Evolutionary conservation across 768 basidiomycete genomes (phyloP), one percentile per base, ranked within the genome.

Genomic region (Boletus pseudopeckii): DNA sequence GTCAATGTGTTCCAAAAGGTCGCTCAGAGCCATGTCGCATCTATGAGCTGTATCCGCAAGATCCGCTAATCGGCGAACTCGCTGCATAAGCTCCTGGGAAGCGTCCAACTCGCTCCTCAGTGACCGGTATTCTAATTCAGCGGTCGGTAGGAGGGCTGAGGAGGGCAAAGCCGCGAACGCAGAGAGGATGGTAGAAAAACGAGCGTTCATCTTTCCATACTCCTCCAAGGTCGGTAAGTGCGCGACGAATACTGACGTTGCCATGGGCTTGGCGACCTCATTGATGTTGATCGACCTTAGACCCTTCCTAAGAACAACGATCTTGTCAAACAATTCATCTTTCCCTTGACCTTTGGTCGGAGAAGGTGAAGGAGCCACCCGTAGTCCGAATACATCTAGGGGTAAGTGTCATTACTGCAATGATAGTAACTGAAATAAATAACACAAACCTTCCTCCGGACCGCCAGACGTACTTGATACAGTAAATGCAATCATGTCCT

Each of bases 1-100:
- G 66, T 95, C 92, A 50, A 92, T 77, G 62, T 92, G 89, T 62
- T 92, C 89, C 43, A 95, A 73, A 5, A 94, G 75, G 67, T 93
- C 90, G 61, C 92, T 94, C 41, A 93, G 75, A 20, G 84, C 81
- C n/a, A 76, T 72, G 65, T 95, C 92, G 59, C 89, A 91, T 18
- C 66, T 64, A 26, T 75, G 75, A 9, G 86, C 67, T 34, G 73
- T 64, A 20, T 75, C 70, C 6, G 75, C 69, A 45, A 92, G 71
- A n/a, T 74, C 71, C 10, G 78, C 80, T n/a, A 94, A 71, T 36
- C 70, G 71, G 48, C 79, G 71, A 24, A 90, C 66, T 41, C 76
- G 77, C 32, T 75, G 71, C 63, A 90, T 68, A 43, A 83, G 64
- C 3, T 73, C 71, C 41, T 69, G 65, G 37, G 83, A 79, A 17